Conservation (phyloP, 1,139 yeast genomes). For the Candida smagusa region DNA sequence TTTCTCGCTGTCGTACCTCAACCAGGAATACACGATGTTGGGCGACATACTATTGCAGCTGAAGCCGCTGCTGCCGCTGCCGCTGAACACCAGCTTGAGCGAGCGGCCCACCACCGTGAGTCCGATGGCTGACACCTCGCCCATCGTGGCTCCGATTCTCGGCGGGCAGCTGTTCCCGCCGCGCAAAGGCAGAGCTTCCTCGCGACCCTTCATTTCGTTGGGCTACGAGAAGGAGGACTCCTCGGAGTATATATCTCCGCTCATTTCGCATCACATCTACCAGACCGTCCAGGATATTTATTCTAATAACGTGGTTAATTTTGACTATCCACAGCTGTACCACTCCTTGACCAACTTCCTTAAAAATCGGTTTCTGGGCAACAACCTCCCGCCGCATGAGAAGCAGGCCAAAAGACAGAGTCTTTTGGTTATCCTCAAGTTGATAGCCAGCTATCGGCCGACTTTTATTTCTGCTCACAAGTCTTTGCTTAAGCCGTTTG, state of each 20-base stretch:
- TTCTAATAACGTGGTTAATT: slow-evolving; percentile 50
- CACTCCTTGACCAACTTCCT: slow-evolving; percentile 58
- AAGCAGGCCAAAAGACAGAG: slow-evolving; percentile 39
- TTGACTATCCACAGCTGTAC: slow-evolving; percentile 67
- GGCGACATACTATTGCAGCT: slow-evolving; percentile 52
- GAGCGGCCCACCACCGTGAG: slow-evolving; percentile 12
- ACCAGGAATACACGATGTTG: slow-evolving; percentile 58
- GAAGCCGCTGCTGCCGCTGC: slow-evolving; percentile 52
- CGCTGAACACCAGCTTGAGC: slow-evolving; percentile 28
- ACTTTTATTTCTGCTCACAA: slow-evolving; percentile 73
- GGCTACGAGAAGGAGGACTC: slow-evolving; percentile 20
- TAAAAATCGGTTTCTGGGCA: slow-evolving; percentile 50
- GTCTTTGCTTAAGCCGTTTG: slow-evolving; percentile 59
- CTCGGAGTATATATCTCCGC: slow-evolving; percentile 49
- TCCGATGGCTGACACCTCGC: slow-evolving; percentile 2
- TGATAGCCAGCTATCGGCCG: slow-evolving; percentile 70
- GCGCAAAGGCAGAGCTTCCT: not conserved
- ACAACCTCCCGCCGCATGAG: slow-evolving; percentile 26
- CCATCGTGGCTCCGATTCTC: not conserved
- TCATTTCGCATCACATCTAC: slow-evolving; percentile 56
- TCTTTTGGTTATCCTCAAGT: slow-evolving; percentile 54
- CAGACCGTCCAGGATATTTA: slow-evolving; percentile 67
- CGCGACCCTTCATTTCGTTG: slow-evolving; percentile 41
- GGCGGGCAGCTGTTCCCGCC: not conserved
- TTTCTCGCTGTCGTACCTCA: slow-evolving; percentile 41